Conservation (phyloP, 192 early-diverging fungal genomes). For the Tieghemiomyces parasiticus region DNA sequence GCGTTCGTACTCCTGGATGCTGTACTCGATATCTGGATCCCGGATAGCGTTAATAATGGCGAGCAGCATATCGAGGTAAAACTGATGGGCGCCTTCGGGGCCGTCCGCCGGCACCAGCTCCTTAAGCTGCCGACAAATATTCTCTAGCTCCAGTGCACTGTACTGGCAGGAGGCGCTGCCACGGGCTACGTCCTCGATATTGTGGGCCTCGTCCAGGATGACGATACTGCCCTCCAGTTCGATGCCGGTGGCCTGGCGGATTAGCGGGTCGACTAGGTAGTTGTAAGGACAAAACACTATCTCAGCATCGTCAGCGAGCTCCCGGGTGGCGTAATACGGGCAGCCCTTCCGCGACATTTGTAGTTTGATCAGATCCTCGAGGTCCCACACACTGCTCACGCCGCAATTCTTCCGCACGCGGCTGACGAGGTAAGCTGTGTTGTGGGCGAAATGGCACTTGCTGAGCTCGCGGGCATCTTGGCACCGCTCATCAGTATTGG, state of each 20-base stretch:
- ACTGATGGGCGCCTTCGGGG: constrained; percentile 3
- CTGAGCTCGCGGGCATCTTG: constrained; percentile 7
- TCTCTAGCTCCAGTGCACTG: constrained; percentile 19
- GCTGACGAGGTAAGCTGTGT: constrained; percentile 8
- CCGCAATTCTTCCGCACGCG: constrained; percentile 6
- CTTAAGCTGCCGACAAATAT: constrained; percentile 19
- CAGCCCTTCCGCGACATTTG: constrained; percentile 25
- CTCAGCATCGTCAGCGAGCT: constrained; percentile 26
- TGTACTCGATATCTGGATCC: background rate
- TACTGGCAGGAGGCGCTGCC: constrained; percentile 20
- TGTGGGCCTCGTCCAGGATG: constrained; percentile 50
- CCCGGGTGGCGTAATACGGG: constrained; percentile 38
- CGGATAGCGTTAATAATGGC: background rate
- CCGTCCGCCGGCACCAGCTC: constrained; percentile 13
- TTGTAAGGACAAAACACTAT: constrained; percentile 52
- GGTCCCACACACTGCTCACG: constrained; percentile 29
- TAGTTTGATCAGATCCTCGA: constrained; percentile 35
- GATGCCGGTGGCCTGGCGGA: constrained; percentile 32
- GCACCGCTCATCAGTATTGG: constrained; percentile 24
- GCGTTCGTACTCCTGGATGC: background rate
- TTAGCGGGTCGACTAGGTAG: constrained; percentile 41
- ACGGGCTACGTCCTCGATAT: constrained; percentile 41
- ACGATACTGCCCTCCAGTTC: constrained; percentile 27
- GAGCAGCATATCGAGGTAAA: background rate
- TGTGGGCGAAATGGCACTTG: constrained; percentile 1